Conservation (phyloP, 2,329 filamentous ascomycete species). For the Aspergillus oerlinghausenensis region DNA sequence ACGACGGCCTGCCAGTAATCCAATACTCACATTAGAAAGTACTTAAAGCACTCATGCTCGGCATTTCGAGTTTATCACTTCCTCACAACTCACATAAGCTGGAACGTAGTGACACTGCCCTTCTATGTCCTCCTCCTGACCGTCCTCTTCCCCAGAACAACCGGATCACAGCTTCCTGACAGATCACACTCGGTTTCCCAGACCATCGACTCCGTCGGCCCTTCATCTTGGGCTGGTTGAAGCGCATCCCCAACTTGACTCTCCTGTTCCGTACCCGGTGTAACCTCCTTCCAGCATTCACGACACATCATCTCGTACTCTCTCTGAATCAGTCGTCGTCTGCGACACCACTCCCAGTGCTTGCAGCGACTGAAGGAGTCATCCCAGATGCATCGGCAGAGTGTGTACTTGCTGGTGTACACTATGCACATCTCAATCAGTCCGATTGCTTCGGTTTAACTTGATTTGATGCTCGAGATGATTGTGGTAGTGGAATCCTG, state of each 20-base stretch:
- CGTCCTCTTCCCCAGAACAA: background rate
- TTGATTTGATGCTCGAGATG: background rate
- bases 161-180: background rate
- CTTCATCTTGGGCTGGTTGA: background rate
- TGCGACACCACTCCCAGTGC: constrained; percentile 1
- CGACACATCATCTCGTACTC: constrained; percentile 12
- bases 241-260: background rate
- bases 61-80: background rate
- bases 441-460: background rate
- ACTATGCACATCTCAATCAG: constrained; percentile 16
- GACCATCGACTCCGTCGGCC: background rate
- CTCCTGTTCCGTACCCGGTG: background rate
- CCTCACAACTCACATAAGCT: background rate
- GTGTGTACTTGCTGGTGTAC: constrained; percentile 13
- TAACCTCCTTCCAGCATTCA: constrained; percentile 12
- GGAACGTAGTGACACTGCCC: background rate
- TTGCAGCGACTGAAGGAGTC: constrained; percentile 6
- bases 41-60: background rate
- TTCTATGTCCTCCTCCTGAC: background rate
- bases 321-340: constrained; percentile 5
- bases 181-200: background rate
- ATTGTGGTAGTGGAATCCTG: background rate
- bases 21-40: background rate
- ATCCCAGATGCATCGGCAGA: constrained; percentile 23
- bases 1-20: background rate